A percentile compares a stretch with the other conserved stretches of the same genome.
Conservation (phyloP, 768 basidiomycete species). For the Sporobolomyces phaffii region DNA sequence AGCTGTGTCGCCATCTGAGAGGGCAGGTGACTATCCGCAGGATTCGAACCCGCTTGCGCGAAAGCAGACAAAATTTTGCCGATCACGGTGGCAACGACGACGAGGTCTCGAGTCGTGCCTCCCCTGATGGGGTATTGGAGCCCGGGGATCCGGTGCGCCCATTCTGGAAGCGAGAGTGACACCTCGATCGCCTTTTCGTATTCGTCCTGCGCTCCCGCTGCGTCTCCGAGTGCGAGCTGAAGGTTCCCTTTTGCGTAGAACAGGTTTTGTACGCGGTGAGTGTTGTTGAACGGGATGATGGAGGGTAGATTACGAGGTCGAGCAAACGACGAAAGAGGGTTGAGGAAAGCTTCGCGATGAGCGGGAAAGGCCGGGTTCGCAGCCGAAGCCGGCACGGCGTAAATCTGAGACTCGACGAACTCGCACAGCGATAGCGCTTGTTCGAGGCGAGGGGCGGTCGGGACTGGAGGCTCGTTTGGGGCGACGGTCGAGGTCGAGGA, state of each 20-base stretch:
- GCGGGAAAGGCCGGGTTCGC: background rate
- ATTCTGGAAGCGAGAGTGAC: conserved; percentile 43
- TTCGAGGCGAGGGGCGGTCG: conserved; percentile 38
- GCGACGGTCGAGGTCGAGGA: background rate
- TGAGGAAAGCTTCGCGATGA: conserved; percentile 4
- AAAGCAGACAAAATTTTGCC: conserved; percentile 21
- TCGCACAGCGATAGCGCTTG: conserved; percentile 47
- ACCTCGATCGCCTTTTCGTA: conserved; percentile 52
- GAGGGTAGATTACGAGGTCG: conserved; percentile 32
- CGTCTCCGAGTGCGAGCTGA: conserved; percentile 42
- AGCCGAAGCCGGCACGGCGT: conserved; percentile 4
- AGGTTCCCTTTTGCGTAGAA: conserved; percentile 46
- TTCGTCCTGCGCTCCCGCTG: conserved; percentile 44
- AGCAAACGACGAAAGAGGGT: conserved; percentile 1
- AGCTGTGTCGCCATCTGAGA: conserved; percentile 39
- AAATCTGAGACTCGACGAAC: conserved; percentile 45
- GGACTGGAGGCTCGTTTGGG: background rate
- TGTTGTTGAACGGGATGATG: conserved; percentile 45
- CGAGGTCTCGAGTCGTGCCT: conserved; percentile 20
- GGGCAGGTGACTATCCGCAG: conserved; percentile 32
- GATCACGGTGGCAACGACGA: conserved; percentile 29
- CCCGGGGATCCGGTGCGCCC: conserved; percentile 8
- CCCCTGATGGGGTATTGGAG: conserved; percentile 18
- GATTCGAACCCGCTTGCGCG: conserved; percentile 42
- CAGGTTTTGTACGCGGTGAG: conserved; percentile 52